phyloP scores from a whole-genome alignment of 2,329 filamentous ascomycete genomes.

The Pseudocercospora eumusae region DNA sequence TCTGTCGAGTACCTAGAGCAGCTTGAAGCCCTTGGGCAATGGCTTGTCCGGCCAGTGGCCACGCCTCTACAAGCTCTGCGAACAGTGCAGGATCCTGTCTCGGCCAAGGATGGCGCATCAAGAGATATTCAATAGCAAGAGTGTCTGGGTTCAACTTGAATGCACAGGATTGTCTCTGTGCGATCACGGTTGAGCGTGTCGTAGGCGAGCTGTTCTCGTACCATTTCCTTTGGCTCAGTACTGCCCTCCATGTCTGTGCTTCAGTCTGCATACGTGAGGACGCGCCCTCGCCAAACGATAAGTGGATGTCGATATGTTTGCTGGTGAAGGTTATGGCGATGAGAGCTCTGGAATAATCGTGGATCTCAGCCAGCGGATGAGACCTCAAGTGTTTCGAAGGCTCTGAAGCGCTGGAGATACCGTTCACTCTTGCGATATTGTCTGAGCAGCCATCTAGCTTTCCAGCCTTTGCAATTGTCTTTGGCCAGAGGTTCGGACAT shows the following conservation, averaged over 20 bases:
- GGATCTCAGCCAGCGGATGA: background rate
- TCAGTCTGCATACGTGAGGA: background rate
- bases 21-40: background rate
- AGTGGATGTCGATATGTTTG: background rate
- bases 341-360: background rate
- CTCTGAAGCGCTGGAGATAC: slow-evolving; percentile 68
- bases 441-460: slow-evolving; percentile 50
- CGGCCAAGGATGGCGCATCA: slow-evolving; percentile 36
- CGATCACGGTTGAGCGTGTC: slow-evolving; percentile 16
- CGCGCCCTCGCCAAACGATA: background rate
- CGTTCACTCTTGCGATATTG: slow-evolving; percentile 69
- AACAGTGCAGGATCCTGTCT: slow-evolving; percentile 32
- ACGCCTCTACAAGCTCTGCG: slow-evolving; percentile 27
- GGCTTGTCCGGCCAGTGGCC: slow-evolving; percentile 28
- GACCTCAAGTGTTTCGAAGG: slow-evolving; percentile 65
- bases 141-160: slow-evolving; percentile 30
- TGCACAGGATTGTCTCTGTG: slow-evolving; percentile 29
- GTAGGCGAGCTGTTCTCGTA: slow-evolving; percentile 14
- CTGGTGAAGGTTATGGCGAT: background rate
- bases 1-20: background rate
- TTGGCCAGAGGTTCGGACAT: slow-evolving; percentile 54
- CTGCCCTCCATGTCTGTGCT: slow-evolving; percentile 1
- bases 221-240: background rate
- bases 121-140: slow-evolving; percentile 26
- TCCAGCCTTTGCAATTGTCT: slow-evolving; percentile 46